phyloP scores from a whole-genome alignment of 2,329 filamentous ascomycete genomes.

The Plenodomus biglobosus region DNA sequence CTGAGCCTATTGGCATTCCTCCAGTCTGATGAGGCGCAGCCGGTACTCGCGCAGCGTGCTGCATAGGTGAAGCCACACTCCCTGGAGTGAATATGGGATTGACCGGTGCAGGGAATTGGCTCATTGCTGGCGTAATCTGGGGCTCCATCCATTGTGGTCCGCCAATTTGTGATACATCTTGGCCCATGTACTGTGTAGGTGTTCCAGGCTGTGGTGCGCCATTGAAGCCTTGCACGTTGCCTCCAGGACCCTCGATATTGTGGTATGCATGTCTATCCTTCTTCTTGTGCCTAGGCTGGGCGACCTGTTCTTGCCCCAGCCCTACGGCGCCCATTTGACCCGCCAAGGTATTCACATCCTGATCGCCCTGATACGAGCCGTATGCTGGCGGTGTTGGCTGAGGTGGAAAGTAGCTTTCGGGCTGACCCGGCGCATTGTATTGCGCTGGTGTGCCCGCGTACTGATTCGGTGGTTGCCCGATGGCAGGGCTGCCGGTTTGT shows the following conservation, averaged over 20 bases:
- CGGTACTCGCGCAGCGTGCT: slow-evolving; percentile 39
- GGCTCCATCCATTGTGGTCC: slow-evolving; percentile 46
- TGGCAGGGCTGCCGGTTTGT: slow-evolving; percentile 42
- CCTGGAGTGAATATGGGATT: slow-evolving; percentile 56
- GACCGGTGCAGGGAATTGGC: slow-evolving; percentile 63
- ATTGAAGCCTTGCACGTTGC: slow-evolving; percentile 68
- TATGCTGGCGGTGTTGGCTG: slow-evolving; percentile 32
- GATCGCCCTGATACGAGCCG: slow-evolving; percentile 26
- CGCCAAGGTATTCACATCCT: slow-evolving; percentile 37
- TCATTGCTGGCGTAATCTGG: slow-evolving; percentile 51
- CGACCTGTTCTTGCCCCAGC: slow-evolving; percentile 46
- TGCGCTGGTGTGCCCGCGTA: slow-evolving; percentile 33
- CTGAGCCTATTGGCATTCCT: slow-evolving; percentile 55
- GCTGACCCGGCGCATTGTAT: slow-evolving; percentile 31
- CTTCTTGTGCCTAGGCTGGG: slow-evolving; percentile 67
- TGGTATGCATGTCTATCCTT: slow-evolving; percentile 95
- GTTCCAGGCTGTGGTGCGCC: slow-evolving; percentile 63
- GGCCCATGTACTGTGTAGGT: slow-evolving; percentile 62
- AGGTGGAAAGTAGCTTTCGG: slow-evolving; percentile 48
- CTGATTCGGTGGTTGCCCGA: slow-evolving; percentile 34
- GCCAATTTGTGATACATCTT: slow-evolving; percentile 32
- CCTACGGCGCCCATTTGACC: slow-evolving; percentile 34
- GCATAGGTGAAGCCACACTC: slow-evolving; percentile 38
- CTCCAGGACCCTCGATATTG: slow-evolving; percentile 70
- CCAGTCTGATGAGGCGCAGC: slow-evolving; percentile 27